phyloP scores from a whole-genome alignment of 768 basidiomycete genomes.

The Mycena amicta region DNA sequence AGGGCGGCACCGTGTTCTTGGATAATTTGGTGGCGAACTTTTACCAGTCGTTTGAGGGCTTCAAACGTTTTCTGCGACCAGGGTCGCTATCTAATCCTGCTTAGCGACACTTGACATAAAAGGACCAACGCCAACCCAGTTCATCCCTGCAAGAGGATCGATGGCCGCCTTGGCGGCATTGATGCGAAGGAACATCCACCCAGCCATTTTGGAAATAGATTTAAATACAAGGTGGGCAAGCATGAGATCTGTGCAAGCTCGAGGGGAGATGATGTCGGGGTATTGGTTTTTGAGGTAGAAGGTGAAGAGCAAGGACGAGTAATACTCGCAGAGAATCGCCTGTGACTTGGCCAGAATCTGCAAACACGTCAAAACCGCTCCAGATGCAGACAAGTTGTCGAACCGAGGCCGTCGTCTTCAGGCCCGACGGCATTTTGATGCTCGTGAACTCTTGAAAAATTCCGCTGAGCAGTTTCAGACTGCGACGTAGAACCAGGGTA shows the following conservation, averaged over 20 bases:
- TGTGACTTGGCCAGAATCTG: slow-evolving; percentile 62
- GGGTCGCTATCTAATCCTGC: slow-evolving; percentile 54
- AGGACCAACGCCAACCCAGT: slow-evolving; percentile 48
- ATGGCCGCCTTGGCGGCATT: slow-evolving; percentile 46
- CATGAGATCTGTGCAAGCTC: slow-evolving; percentile 42
- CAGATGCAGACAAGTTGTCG: slow-evolving; percentile 15
- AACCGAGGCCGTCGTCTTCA: slow-evolving; percentile 69
- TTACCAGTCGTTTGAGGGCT: slow-evolving; percentile 58
- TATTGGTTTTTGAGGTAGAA: slow-evolving; percentile 41
- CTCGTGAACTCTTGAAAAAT: slow-evolving; percentile 71
- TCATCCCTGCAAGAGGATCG: slow-evolving; percentile 39
- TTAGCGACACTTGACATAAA: not conserved
- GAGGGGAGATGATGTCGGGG: slow-evolving; percentile 40
- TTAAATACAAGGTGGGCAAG: slow-evolving; percentile 77
- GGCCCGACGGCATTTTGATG: slow-evolving; percentile 70
- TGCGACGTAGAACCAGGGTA: slow-evolving; percentile 56
- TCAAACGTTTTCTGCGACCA: slow-evolving; percentile 63
- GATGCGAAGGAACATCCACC: slow-evolving; percentile 70
- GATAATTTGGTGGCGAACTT: slow-evolving; percentile 58
- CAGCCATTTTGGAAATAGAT: slow-evolving; percentile 65
- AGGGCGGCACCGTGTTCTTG: slow-evolving; percentile 40
- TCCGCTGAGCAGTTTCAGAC: slow-evolving; percentile 63
- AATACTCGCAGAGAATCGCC: slow-evolving; percentile 58
- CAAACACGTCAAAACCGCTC: slow-evolving; percentile 8
- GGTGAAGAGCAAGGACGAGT: slow-evolving; percentile 53